Evolutionary conservation across 257 asterid genomes (phyloP).

Genomic region (Petunia secreta): DNA sequence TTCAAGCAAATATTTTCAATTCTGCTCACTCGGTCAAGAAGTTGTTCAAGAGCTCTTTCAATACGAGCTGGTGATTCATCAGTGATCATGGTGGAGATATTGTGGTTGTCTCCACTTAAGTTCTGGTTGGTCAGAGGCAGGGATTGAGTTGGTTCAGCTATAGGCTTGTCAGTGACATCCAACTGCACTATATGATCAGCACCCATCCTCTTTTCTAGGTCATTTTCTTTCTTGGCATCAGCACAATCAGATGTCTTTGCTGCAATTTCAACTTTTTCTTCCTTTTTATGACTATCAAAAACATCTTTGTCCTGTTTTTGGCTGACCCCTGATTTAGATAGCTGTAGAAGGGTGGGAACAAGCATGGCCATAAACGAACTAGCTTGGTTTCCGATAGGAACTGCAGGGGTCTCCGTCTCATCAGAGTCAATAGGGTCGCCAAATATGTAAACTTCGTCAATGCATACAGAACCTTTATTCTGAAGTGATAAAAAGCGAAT

Average conservation of each 20-base stretch:
- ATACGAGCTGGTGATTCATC: conserved; percentile 37
- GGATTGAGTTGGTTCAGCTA: conserved; percentile 37
- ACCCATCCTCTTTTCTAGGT: conserved; percentile 27
- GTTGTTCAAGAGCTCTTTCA: conserved; percentile 71
- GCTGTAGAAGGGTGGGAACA: conserved; percentile 80
- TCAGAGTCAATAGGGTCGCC: conserved; percentile 57
- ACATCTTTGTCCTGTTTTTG: conserved; percentile 45
- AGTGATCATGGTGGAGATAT: conserved; percentile 22
- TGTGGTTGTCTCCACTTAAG: conserved; percentile 17
- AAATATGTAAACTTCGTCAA: conserved; percentile 81
- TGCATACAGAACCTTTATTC: conserved; percentile 55
- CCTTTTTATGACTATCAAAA: conserved; percentile 48
- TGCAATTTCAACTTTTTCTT: conserved; percentile 40
- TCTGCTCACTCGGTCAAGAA: conserved; percentile 67
- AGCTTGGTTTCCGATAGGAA: conserved; percentile 43
- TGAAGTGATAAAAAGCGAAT: conserved; percentile 85
- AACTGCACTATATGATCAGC: conserved; percentile 40
- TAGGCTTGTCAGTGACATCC: conserved; percentile 40
- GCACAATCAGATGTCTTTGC: conserved; percentile 34
- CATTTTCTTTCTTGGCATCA: conserved; percentile 35
- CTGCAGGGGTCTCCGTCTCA: conserved; percentile 55
- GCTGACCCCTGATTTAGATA: conserved; percentile 62
- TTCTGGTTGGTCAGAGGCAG: conserved; percentile 30
- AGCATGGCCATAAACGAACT: conserved; percentile 90
- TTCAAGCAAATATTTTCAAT: conserved; percentile 84